Conservation (phyloP, 441 rosid genomes). For the Eruca vesicaria region DNA sequence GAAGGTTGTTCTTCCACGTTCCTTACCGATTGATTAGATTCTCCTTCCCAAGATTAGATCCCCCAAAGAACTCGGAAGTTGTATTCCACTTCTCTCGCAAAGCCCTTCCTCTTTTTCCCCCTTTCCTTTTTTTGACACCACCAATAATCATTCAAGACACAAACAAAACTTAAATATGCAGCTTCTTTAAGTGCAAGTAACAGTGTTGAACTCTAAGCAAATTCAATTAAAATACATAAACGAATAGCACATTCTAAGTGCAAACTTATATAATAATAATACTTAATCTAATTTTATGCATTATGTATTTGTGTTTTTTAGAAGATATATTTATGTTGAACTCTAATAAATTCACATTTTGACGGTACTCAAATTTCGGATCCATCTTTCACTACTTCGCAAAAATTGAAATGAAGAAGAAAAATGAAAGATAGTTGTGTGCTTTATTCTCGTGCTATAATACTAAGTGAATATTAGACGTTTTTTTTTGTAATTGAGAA, state of each 20-base stretch:
- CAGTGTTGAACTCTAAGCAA: neutral
- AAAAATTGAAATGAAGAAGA: no score
- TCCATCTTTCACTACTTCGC: no score
- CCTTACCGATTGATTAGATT: conserved; percentile 15
- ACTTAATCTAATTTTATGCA: neutral
- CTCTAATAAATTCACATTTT: no score
- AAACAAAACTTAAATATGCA: neutral
- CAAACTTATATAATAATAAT: neutral
- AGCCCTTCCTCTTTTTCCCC: neutral
- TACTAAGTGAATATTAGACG: neutral
- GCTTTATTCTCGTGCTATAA: neutral
- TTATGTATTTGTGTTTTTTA: no score
- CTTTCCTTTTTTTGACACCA: neutral
- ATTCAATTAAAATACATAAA: neutral
- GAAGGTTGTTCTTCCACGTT: conserved; percentile 37
- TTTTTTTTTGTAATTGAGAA: neutral
- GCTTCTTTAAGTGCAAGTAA: neutral
- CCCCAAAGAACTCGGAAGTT: conserved; percentile 32
- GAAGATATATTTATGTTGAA: no score
- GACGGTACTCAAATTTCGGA: no score
- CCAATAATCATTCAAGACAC: neutral
- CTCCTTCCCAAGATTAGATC: conserved; percentile 9
- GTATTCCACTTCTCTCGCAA: neutral
- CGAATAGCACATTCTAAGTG: neutral
- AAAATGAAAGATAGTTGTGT: neutral